A percentile compares a stretch with the other conserved stretches of the same genome.
Evolutionary conservation across 805 yeast genomes (phyloP).

Genomic region (Kurtzmaniella fragi): DNA sequence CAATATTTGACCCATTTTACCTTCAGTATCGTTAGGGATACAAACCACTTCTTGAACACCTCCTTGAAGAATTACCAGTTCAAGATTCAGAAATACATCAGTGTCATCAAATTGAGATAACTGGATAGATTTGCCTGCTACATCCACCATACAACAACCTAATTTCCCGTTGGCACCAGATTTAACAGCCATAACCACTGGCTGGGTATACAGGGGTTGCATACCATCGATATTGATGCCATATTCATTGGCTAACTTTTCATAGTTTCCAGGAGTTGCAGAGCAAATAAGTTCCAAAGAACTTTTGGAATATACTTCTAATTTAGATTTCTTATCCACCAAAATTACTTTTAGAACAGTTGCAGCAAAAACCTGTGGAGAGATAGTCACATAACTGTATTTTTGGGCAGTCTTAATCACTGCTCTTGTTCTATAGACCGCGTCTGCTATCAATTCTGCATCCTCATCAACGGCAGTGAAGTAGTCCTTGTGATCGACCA

Average conservation of each 20-base stretch:
- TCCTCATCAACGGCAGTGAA: constrained; percentile 71
- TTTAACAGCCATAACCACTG: constrained; percentile 37
- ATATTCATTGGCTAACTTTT: constrained; percentile 36
- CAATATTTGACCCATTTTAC: constrained; percentile 63
- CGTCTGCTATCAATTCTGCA: constrained; percentile 78
- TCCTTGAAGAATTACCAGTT: constrained; percentile 78
- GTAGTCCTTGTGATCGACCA: constrained; percentile 79
- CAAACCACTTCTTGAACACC: constrained; percentile 84
- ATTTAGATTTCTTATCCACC: constrained; percentile 65
- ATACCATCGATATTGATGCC: constrained; percentile 55
- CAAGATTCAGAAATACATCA: constrained; percentile 81
- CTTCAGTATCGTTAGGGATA: constrained; percentile 33
- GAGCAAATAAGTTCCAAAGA: constrained; percentile 51
- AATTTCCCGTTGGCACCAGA: constrained; percentile 40
- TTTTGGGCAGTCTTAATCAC: constrained; percentile 58
- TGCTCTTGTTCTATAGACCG: constrained; percentile 76
- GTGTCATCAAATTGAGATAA: constrained; percentile 80
- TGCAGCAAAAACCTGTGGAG: constrained; percentile 65
- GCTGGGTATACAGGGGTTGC: constrained; percentile 41
- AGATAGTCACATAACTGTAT: constrained; percentile 64
- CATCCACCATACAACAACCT: constrained; percentile 79
- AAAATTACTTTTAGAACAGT: constrained; percentile 59
- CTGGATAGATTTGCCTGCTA: constrained; percentile 61
- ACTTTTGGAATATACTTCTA: constrained; percentile 69
- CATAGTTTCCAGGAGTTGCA: constrained; percentile 91